phyloP scores from a whole-genome alignment of 2,329 filamentous ascomycete genomes.

The Achaetomium macrosporum region DNA sequence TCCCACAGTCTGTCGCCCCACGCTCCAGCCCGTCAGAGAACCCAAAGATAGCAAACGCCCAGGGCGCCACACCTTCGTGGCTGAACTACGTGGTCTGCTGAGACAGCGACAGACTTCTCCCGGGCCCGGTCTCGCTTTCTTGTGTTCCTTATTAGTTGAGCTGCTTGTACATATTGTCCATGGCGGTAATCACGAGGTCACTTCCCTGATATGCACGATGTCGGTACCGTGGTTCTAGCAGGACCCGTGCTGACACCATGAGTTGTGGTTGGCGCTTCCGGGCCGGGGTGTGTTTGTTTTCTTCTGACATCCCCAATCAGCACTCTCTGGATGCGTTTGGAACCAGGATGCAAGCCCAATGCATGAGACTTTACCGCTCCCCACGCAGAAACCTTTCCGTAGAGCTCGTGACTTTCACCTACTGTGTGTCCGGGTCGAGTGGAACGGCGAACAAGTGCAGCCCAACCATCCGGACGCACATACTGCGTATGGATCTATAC shows the following conservation, averaged over 20 bases:
- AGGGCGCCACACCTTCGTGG: not conserved
- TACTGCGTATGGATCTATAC: no score
- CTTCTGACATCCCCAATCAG: not conserved
- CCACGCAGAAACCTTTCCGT: not conserved
- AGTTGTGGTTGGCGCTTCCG: conserved; percentile 9
- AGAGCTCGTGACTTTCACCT: no score
- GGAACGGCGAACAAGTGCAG: not conserved
- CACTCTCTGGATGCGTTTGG: not conserved
- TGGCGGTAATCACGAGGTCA: not conserved
- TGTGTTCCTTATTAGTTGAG: not conserved
- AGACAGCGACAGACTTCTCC: not conserved
- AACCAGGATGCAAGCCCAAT: not conserved
- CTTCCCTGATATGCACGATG: not conserved
- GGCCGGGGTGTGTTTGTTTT: not conserved
- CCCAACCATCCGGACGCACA: conserved; percentile 1
- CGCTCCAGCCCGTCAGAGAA: not conserved
- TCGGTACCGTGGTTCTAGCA: not conserved
- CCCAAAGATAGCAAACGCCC: not conserved
- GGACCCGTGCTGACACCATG: conserved; percentile 9
- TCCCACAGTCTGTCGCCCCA: not conserved
- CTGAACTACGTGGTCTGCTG: not conserved
- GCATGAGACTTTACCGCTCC: conserved; percentile 7
- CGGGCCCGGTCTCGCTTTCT: not conserved
- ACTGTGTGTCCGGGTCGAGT: no score
- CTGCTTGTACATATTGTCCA: not conserved